phyloP scores from a whole-genome alignment of 768 basidiomycete genomes.

The Gyrodon lividus region DNA sequence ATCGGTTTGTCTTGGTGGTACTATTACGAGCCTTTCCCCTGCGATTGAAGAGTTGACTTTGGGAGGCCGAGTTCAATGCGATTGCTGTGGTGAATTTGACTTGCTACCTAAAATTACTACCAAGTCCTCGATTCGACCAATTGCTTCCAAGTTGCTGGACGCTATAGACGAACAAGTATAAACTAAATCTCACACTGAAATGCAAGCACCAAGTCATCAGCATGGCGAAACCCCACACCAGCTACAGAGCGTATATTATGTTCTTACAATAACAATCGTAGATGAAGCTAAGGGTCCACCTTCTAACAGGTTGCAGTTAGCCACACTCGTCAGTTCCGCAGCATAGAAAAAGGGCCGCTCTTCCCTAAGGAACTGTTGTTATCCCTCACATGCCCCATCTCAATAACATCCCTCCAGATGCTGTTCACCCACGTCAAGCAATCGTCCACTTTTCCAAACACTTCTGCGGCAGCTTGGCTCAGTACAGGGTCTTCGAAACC shows the following conservation, averaged over 20 bases:
- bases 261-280: no score
- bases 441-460: constrained; percentile 37
- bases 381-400: constrained; percentile 2
- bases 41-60: neutral
- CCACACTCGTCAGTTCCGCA: neutral
- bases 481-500: constrained; percentile 70
- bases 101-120: no score
- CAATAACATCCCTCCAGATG: constrained; percentile 52
- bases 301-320: no score
- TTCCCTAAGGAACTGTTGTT: neutral
- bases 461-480: constrained; percentile 40
- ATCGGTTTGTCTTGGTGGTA: constrained; percentile 26
- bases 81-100: no score
- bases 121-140: neutral
- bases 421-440: constrained; percentile 53
- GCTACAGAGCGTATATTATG: no score
- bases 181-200: no score
- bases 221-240: no score
- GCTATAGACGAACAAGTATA: no score
- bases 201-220: no score
- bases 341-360: neutral
- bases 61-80: neutral
- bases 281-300: no score
- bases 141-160: neutral
- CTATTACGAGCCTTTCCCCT: constrained; percentile 14